Base-by-base conservation (phyloP, 2,329 filamentous ascomycete species). In the Gremmenia infestans region DNA sequence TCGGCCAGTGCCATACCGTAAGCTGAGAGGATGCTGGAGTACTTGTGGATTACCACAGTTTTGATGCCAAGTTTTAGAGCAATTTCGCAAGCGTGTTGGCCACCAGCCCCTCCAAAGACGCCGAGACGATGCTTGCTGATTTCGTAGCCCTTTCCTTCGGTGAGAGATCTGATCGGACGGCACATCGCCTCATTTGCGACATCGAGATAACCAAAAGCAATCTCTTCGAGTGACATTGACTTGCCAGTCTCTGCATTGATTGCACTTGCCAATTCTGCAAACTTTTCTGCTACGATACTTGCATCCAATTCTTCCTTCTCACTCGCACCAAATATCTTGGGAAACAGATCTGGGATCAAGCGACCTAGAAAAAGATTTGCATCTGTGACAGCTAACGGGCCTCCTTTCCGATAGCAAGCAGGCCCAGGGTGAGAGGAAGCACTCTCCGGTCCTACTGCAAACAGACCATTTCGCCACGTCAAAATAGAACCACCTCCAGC, bases 101-200 rank as follows among this genome's bases (percentile, higher is more conserved):
- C 91, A 48, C 91, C 91, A 0, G 91, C 91, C 52, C 91, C 91
- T 53, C 91, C 91, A 72, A 97, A 97, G 0, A 89, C 93, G 0
- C 91, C 91, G 37, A 97, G 79, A 23, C 89, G 79, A 70, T 97
- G 91, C 62, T 88, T 89, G 1, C 87, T 89, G 0, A 90, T 92
- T 67, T 96, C 91, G 62, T 93, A 90, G 0, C 91, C 92, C 71
- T 92, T 89, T 25, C 91, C 91, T 70, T 97, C 91, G 0, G 91
- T 96, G 61, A 96, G 81, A 36, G 89, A 91, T 37, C 91, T 81
- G 59, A 97, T 96, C 0, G 92, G 92, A 35, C 91, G 78, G 3
- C 88, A 90, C 91, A 96, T 96, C 14, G 89, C 86, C 73, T 93
- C 90, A 67, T 95, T 94, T 2, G 91, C 91, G 52, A 96, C 89